Evolutionary conservation across 768 basidiomycete species (phyloP).

Genomic region (Russula sp.): DNA sequence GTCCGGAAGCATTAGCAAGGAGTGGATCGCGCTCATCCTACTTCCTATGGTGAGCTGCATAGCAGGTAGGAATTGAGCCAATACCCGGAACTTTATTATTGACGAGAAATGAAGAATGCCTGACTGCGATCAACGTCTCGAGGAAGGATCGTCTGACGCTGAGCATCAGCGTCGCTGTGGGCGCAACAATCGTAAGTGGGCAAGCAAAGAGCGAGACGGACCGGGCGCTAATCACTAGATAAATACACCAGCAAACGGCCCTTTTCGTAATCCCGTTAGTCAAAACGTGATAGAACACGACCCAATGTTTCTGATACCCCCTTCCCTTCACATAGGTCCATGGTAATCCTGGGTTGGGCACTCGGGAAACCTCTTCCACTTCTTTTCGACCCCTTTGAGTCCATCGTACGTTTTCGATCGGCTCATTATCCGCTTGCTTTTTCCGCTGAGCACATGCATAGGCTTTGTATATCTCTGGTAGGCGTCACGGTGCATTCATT

Average conservation of each 20-base stretch:
- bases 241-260: constrained; percentile 56
- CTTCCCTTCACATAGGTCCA: constrained; percentile 41
- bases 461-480: constrained; percentile 45
- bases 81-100: not conserved
- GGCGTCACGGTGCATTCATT: not conserved
- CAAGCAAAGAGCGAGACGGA: not conserved
- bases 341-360: constrained; percentile 76
- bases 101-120: constrained; percentile 52
- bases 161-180: constrained; percentile 79
- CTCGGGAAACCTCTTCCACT: constrained; percentile 74
- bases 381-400: constrained; percentile 85
- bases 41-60: constrained; percentile 80
- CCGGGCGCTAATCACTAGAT: constrained; percentile 2
- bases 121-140: constrained; percentile 87
- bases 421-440: not conserved
- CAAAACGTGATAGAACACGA: not conserved
- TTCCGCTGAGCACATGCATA: not conserved
- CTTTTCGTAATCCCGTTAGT: constrained; percentile 61
- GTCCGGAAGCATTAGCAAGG: constrained; percentile 63
- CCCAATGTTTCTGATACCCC: not conserved
- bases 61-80: constrained; percentile 44
- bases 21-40: constrained; percentile 86
- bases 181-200: constrained; percentile 62
- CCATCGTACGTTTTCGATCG: constrained; percentile 35
- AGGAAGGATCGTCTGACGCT: constrained; percentile 78